phyloP scores from a whole-genome alignment of 768 basidiomycete genomes.

The Boletus subparvulus region DNA sequence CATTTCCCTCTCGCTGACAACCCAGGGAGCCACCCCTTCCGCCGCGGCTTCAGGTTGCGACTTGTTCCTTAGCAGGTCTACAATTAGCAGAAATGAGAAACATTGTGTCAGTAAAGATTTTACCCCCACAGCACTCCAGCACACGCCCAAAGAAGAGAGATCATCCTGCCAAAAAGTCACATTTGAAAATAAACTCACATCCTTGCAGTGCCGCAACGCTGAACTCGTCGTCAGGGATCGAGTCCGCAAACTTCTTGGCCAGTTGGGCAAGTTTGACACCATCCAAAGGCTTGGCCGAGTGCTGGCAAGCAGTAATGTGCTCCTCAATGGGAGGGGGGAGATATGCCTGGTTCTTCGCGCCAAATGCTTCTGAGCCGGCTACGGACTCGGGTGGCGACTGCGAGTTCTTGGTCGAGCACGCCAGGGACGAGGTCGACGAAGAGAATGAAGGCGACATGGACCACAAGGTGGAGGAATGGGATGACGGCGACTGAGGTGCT shows the following conservation, averaged over 20 bases:
- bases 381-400: constrained; percentile 23
- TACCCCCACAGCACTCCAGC: constrained; percentile 21
- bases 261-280: constrained; percentile 61
- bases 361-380: constrained; percentile 36
- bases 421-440: constrained; percentile 42
- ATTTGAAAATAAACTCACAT: constrained; percentile 54
- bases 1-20: constrained; percentile 71
- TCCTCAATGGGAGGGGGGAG: constrained; percentile 65
- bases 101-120: constrained; percentile 27
- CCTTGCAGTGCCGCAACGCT: constrained; percentile 90
- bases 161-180: constrained; percentile 2
- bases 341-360: constrained; percentile 58
- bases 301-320: constrained; percentile 55
- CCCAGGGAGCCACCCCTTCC: constrained; percentile 66
- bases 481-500: constrained; percentile 43
- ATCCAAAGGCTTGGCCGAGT: constrained; percentile 65
- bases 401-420: constrained; percentile 31
- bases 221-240: constrained; percentile 83
- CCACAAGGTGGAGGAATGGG: constrained; percentile 47
- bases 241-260: constrained; percentile 76
- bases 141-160: constrained; percentile 18
- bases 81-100: background rate
- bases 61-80: constrained; percentile 84
- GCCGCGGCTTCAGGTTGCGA: constrained; percentile 77
- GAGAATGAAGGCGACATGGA: constrained; percentile 45